Base-by-base conservation (phyloP, 371 early-diverging fungal species). In the Mucor racemosus region DNA sequence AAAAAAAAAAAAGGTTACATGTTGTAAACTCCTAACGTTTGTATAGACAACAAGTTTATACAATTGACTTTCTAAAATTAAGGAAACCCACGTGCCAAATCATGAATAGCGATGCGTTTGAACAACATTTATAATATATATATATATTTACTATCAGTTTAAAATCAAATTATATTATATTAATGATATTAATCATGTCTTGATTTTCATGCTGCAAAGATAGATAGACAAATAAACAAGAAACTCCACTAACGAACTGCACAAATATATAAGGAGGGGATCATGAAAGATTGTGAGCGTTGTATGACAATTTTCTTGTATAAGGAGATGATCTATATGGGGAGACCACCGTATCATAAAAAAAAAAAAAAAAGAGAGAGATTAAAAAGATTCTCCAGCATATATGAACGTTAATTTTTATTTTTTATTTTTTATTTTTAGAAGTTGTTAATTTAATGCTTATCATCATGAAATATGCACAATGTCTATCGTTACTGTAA, bases 41-140 rank as follows among this genome's bases (percentile, higher is more conserved):
- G 26, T 26, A 26, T 26, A 26, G 26, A 26, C 26, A 26, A 26
- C 26, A 26, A 26, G 26, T 26, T 26, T 26, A 9, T 46, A 21
- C 53, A 13, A 53, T 53, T 6, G 11, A 3, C 13, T 53, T 31
- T 9, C 46, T 17, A 10, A 19, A 46, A 3, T 13, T 14, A 14
- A 53, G 53, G 53, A 53, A 53, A 31, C 53, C 53, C 53, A 53
- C 53, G 53, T 53, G 53, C 14, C 53, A 53, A 19, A 14, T 31
- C 53, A 4, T 50, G n/a, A 4, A 21, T 11, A 9, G 3, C 26
- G 38, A 11, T 38, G 38, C 1, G 0, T 38, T 38, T 26, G 26
- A 26, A 26, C 26, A 26, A 26, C 26, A 26, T 26, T 26, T 26
- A 50, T 31, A 26, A 26, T 3, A 26, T 26, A 1, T 26, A 50